phyloP scores from a whole-genome alignment of 768 basidiomycete species.

The Postia placenta region DNA sequence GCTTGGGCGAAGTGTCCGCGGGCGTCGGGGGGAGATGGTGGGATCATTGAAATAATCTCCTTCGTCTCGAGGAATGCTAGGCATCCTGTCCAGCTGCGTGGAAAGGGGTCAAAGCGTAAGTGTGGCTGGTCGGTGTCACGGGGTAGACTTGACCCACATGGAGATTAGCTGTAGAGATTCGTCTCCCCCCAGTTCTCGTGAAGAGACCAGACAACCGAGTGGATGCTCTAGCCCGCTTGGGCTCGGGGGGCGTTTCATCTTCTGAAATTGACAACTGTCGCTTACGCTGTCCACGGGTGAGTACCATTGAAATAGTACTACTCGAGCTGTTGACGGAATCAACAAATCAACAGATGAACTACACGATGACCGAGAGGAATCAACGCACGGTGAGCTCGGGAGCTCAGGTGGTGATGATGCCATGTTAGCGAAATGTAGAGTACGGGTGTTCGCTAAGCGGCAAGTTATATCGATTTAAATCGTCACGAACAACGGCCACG shows the following conservation, averaged over 20 bases:
- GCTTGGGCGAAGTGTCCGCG: neutral
- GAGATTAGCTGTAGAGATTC: neutral
- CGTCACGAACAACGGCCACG: neutral
- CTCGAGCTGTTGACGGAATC: too few species aligned
- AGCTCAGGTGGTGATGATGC: neutral
- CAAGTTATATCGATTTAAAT: neutral
- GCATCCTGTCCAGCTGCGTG: neutral
- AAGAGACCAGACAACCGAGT: neutral
- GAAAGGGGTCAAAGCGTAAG: neutral
- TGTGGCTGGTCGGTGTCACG: neutral
- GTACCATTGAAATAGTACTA: neutral
- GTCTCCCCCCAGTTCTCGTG: neutral
- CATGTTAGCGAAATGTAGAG: neutral
- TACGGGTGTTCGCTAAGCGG: neutral
- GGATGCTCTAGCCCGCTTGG: neutral
- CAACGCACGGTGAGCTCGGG: neutral
- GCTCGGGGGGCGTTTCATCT: neutral
- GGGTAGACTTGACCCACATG: neutral
- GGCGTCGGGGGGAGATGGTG: neutral
- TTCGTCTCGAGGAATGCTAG: neutral
- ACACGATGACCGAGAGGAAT: too few species aligned
- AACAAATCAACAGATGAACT: too few species aligned
- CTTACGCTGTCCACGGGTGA: neutral
- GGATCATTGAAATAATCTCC: neutral
- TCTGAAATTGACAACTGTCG: neutral